Percentiles rank a stretch among this genome's conserved stretches.
Evolutionary conservation across 2,329 filamentous ascomycete species (phyloP).

Genomic region (Talaromyces sp.): DNA sequence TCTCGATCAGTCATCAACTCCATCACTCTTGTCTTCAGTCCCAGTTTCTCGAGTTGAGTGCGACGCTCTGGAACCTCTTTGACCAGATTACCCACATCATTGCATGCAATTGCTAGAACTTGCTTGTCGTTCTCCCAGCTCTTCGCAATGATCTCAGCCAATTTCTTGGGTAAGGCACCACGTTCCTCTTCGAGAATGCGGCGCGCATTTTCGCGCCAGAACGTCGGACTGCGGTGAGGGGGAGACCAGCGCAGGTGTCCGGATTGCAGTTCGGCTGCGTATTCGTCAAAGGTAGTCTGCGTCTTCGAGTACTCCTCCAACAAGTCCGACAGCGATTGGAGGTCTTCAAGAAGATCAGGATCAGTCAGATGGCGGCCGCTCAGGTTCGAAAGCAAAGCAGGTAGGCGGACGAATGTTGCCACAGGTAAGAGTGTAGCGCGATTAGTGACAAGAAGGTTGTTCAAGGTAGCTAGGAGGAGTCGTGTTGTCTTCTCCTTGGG

Average conservation of each 20-base stretch:
- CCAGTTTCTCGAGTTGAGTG: constrained; percentile 71
- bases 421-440: constrained; percentile 67
- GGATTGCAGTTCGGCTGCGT: constrained; percentile 75
- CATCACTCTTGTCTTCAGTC: constrained; percentile 84
- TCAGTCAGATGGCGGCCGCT: constrained; percentile 49
- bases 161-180: constrained; percentile 69
- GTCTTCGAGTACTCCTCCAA: constrained; percentile 79
- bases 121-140: constrained; percentile 78
- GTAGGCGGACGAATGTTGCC: constrained; percentile 80
- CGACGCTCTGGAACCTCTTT: constrained; percentile 85
- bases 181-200: constrained; percentile 80
- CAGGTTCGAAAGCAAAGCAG: constrained; percentile 54
- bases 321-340: constrained; percentile 53
- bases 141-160: constrained; percentile 80
- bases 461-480: constrained; percentile 79
- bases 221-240: constrained; percentile 76
- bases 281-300: constrained; percentile 62
- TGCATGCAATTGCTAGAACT: constrained; percentile 86
- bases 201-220: constrained; percentile 88
- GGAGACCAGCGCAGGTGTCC: constrained; percentile 91
- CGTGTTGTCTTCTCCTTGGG: constrained; percentile 98
- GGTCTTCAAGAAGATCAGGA: constrained; percentile 46
- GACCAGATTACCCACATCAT: constrained; percentile 82
- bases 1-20: constrained; percentile 86
- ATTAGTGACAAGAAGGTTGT: constrained; percentile 76